Evolutionary conservation across 2,329 filamentous ascomycete species (phyloP), one percentile per base, ranked within the genome.

Genomic region (Trichoderma pleuroti): DNA sequence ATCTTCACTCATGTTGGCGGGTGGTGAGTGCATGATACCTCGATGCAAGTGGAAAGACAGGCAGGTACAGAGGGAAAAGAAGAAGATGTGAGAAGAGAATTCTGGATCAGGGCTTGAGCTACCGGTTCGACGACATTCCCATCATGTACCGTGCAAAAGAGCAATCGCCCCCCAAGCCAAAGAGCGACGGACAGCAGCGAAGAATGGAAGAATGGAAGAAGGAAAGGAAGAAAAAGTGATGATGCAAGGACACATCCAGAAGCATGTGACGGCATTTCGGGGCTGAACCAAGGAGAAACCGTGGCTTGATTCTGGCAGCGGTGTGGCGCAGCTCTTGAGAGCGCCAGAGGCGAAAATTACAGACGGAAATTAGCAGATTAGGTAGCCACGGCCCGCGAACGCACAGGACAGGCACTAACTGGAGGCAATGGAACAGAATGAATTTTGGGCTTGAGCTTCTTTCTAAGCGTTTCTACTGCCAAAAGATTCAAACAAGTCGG

Each of bases 1-100:
- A 39, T 76, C 75, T 71, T 76, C 73, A 49, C 76, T 71, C 77
- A 79, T 80, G 72, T 71, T 54, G 39, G 70, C 42, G 11, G 39
- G 1, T 46, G 56, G 11, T 18, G 8, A 30, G 36, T 16, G 4
- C 26, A 59, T 32, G 32, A 30, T 21, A 21, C 42, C 34, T 26
- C 9, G 16, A 57, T 46, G 54, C 54, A 59, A 42, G 18, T 18
- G 16, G 36, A 11, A 34, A 67, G 26, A 28, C 26, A 28, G 5
- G 26, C 3, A 28, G 10, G 14, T 12, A 21, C 32, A 24, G 24
- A 56, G 36, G 3, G 54, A 21, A 39, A 42, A 57, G 18, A 67
- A 59, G 28, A 28, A 21, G 21, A 36, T 24, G 65, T 14, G 36
- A 49, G 18, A 16, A 57, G 11, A 32, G 18, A 18, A 32, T 32